Base-by-base conservation (phyloP, 2,329 filamentous ascomycete genomes). In the Coniella lustricola region DNA sequence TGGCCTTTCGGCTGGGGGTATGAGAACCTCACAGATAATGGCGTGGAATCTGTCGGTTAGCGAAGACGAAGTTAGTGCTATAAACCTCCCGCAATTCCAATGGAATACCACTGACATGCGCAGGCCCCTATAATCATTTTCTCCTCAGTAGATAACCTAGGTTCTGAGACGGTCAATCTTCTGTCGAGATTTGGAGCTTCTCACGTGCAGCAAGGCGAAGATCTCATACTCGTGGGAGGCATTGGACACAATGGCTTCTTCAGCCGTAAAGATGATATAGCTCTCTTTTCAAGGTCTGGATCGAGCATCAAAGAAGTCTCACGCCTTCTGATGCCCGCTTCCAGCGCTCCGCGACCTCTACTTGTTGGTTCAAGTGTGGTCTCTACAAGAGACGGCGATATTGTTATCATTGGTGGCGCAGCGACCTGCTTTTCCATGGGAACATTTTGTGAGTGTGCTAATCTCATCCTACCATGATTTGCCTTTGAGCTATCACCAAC, bases 391-490 rank as follows among this genome's bases (percentile, higher is more conserved):
- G 58, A 69, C 36, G 67, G 72, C 25, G 66, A 75, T 16, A 58
- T 90, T 3, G 59, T 87, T 9, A 67, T 94, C 7, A 64, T 85
- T 41, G 89, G 89, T 1, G 90, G 90, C 14, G 90, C 89, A 33
- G 88, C 86, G 14, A 87, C 89, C 0, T 95, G 89, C 63, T 95
- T 95, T 69, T 90, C 87, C 0, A 95, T 95, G 75, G 90, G 90
- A 1, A 87, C 86, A 7, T 90, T 80, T 59, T 94, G 87, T 52
- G 47, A 8, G 50, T 44, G 7, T 25, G 7, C 3, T 13, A 17
- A 22, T 20, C 20, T 38, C 25, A 20, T 22, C 32, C 31, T 3
- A 12, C 20, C 25, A 14, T 18, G 5, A 9, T n/a, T 14, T 13
- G 17, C 20, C 9, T 14, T 13, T 13, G 16, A 34, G 18, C 17